Evolutionary conservation across 108 stramenopile species (phyloP).

Genomic region (Heterococcus sp.): DNA sequence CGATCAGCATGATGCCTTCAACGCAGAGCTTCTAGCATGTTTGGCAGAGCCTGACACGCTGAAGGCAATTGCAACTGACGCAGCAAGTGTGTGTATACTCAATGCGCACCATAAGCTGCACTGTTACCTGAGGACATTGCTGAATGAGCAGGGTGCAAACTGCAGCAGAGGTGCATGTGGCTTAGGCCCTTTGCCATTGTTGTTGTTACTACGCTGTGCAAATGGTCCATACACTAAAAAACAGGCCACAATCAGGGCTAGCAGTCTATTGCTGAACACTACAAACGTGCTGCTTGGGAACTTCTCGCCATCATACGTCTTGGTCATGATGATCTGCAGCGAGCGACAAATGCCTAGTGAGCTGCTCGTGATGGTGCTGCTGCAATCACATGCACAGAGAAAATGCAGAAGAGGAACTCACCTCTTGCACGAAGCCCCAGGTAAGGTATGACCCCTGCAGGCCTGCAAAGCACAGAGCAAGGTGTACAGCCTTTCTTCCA

Average conservation of each 20-base stretch:
- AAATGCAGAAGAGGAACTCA: neutral
- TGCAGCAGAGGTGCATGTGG: slow-evolving; percentile 34
- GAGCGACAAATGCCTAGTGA: neutral
- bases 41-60: too few relatives aligned
- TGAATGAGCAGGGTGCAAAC: slow-evolving; percentile 52
- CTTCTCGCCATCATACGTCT: slow-evolving; percentile 14
- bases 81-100: too few relatives aligned
- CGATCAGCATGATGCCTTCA: too few relatives aligned
- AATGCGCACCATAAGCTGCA: too few relatives aligned
- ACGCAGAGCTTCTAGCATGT: too few relatives aligned
- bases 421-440: slow-evolving; percentile 56
- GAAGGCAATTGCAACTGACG: too few relatives aligned
- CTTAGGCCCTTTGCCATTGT: too few relatives aligned
- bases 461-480: slow-evolving; percentile 39
- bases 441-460: slow-evolving; percentile 56
- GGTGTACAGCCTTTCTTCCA: slow-evolving; percentile 10
- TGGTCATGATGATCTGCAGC: neutral
- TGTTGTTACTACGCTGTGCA: too few relatives aligned
- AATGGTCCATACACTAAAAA: slow-evolving; percentile 13
- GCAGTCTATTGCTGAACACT: slow-evolving; percentile 53
- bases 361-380: neutral
- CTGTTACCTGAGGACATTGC: slow-evolving; percentile 49
- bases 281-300: slow-evolving; percentile 48
- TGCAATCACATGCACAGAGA: neutral
- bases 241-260: slow-evolving; percentile 45